Evolutionary conservation across 306 rosid species (phyloP).

Genomic region (Senna siamea): DNA sequence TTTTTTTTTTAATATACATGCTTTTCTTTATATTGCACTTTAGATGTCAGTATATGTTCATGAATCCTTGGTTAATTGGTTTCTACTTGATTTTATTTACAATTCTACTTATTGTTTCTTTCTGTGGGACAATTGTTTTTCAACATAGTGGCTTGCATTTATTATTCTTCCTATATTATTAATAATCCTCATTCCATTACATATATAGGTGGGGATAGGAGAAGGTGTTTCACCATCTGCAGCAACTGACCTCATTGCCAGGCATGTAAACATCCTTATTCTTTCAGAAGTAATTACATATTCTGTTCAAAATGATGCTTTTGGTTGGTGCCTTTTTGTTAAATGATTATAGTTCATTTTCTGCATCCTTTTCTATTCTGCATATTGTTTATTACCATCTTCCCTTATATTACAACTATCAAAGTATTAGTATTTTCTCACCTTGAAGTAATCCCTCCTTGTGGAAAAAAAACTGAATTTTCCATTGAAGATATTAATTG

Average conservation of each 20-base stretch:
- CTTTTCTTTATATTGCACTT: not conserved
- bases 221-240: slow-evolving; percentile 99
- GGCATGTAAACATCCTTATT: slow-evolving; percentile 67
- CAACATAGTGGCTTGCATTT: slow-evolving; percentile 18
- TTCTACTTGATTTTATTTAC: too few relatives aligned
- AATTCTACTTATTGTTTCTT: too few relatives aligned
- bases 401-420: not conserved
- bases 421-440: not conserved
- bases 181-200: slow-evolving; percentile 36
- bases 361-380: slow-evolving; percentile 25
- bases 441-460: not conserved
- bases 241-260: slow-evolving; percentile 97
- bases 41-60: slow-evolving; percentile 6
- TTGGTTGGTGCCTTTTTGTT: slow-evolving; percentile 21
- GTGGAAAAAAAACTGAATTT: not conserved
- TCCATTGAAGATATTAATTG: not conserved
- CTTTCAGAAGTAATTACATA: slow-evolving; percentile 19
- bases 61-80: slow-evolving; percentile 11
- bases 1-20: too few relatives aligned
- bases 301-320: slow-evolving; percentile 31
- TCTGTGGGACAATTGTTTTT: not conserved
- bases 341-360: slow-evolving; percentile 16
- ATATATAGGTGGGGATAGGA: slow-evolving; percentile 93
- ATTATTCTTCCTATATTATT: slow-evolving; percentile 28
- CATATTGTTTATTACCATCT: not conserved